Conservation (phyloP, 2,329 filamentous ascomycete genomes). For the Aspergillus bombycis region DNA sequence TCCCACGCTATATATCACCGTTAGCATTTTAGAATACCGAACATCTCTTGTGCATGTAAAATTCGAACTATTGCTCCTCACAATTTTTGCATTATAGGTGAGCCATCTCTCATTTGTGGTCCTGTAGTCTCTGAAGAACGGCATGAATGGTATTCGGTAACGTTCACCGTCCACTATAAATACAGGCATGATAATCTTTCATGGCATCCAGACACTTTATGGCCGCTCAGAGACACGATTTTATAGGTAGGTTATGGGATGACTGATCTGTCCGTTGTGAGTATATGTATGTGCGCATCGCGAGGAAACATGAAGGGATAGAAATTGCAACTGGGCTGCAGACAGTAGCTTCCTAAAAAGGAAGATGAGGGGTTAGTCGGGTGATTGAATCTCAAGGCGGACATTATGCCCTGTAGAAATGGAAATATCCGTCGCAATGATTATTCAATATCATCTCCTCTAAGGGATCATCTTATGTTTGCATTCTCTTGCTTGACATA, state of each 20-base stretch:
- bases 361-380: neutral
- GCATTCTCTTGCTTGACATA: neutral
- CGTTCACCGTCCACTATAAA: conserved; percentile 17
- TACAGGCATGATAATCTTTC: conserved; percentile 16
- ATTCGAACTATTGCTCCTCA: neutral
- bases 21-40: neutral
- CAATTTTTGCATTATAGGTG: neutral
- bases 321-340: neutral
- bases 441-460: neutral
- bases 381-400: neutral
- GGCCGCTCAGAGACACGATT: neutral
- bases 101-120: neutral
- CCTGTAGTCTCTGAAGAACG: conserved; percentile 7
- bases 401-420: neutral
- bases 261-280: neutral
- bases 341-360: neutral
- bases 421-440: neutral
- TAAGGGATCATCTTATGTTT: neutral
- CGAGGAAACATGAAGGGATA: neutral
- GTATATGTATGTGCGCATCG: neutral
- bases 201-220: neutral
- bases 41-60: neutral
- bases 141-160: conserved; percentile 15
- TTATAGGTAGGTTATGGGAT: neutral
- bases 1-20: neutral